Base-by-base conservation (phyloP, 1,284 basidiomycete species). In the Boletus smithii region DNA sequence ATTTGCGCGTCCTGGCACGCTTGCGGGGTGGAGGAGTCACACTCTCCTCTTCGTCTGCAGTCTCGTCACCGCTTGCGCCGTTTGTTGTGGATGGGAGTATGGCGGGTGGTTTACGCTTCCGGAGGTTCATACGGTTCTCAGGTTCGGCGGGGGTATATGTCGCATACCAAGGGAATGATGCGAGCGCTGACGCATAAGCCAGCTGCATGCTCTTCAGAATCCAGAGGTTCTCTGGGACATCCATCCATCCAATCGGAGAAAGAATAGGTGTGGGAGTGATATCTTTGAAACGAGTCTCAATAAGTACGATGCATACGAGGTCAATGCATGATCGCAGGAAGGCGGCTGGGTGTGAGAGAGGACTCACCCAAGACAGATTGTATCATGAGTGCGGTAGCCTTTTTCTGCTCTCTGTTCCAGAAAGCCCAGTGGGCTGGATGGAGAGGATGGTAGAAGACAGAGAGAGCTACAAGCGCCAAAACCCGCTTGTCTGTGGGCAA, bases 211-310 rank as follows among this genome's bases (percentile, higher is more conserved):
- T 65, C 37, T 48, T 53, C 7, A 65, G 66, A 17, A 65, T 66
- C 66, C 66, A 68, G 38, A 65, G 66, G 44, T 65, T 65, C 49
- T 65, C 65, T 23, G 59, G 63, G 11, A 53, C 44, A 16, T 65
- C 62, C 35, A 65, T 65, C 62, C 62, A 65, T 38, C 52, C 66
- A 53, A 68, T 67, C 50, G 62, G 66, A 24, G 62, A 63, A n/a
- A 68, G 60, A 29, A 65, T 68, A 9, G 62, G 62, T 11, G 59
- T 61, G 4, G 62, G 62, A 0, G 59, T 63, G 2, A 53, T 51
- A 41, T 66, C 62, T 65, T 26, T 37, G 44, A 44, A 30, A 35
- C 17, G 32, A 30, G 33, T 30, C n/a, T n/a, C n/a, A n/a, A n/a
- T n/a, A n/a, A n/a, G n/a, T n/a, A n/a, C n/a, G n/a, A n/a, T n/a